These are phyloP conservation scores for Mycosphaerelloides madeirae DNA, from an alignment of 2,329 filamentous ascomycete species.

Conservation along the genomic window DNA sequence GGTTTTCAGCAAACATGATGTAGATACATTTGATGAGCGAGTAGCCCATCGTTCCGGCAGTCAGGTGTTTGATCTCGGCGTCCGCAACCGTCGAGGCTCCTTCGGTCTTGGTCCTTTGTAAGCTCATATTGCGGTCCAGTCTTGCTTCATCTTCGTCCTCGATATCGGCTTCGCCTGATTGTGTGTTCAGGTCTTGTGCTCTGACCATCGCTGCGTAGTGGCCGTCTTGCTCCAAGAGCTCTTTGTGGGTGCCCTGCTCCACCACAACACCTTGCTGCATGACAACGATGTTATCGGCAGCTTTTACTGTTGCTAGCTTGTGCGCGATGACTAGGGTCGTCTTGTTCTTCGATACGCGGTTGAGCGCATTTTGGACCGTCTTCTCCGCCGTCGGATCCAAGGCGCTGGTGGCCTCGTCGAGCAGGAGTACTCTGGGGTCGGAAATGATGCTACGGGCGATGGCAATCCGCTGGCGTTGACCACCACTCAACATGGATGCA, in stretches of 20 bases:
- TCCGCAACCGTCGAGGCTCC: constrained; percentile 26
- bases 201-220: constrained; percentile 42
- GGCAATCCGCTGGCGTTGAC: constrained; percentile 34
- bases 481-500: constrained; percentile 32
- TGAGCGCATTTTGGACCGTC: constrained; percentile 32
- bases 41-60: constrained; percentile 27
- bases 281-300: constrained; percentile 45
- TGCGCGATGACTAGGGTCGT: constrained; percentile 42
- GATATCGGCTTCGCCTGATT: constrained; percentile 20
- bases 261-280: constrained; percentile 40
- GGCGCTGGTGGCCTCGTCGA: constrained; percentile 33
- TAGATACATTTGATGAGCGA: constrained; percentile 34
- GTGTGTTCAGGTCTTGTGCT: constrained; percentile 44
- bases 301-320: constrained; percentile 40
- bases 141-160: constrained; percentile 26
- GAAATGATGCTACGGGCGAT: constrained; percentile 36
- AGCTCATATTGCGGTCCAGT: constrained; percentile 25
- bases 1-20: constrained; percentile 36
- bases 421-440: constrained; percentile 32
- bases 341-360: constrained; percentile 28
- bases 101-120: constrained; percentile 25
- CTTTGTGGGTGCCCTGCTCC: constrained; percentile 42
- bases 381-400: constrained; percentile 33
- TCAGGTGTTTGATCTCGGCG: constrained; percentile 29
- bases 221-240: constrained; percentile 36